Evolutionary conservation across 2,329 filamentous ascomycete genomes (phyloP).

Genomic region (Teratosphaeria zuluensis): DNA sequence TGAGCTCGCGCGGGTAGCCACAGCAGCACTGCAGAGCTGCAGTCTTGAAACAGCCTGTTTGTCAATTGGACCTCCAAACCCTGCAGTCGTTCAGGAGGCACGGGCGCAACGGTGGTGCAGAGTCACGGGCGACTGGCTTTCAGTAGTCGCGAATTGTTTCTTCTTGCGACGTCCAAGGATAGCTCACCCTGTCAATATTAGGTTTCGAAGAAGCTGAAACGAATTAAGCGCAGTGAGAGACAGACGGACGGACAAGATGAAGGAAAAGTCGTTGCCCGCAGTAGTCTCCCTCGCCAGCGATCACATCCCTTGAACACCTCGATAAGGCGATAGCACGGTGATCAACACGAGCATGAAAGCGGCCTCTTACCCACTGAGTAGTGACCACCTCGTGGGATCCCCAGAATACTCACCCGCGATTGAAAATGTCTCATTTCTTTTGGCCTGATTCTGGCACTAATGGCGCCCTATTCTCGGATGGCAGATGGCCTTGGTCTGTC

Average conservation of each 20-base stretch:
- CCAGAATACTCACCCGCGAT: not conserved
- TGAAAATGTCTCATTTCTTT: not conserved
- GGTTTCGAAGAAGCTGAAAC: not conserved
- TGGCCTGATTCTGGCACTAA: not conserved
- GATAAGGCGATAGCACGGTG: not conserved
- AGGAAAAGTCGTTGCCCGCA: not conserved
- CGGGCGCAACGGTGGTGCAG: not conserved
- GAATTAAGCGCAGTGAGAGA: not conserved
- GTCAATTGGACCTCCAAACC: not conserved
- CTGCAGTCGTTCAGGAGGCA: not conserved
- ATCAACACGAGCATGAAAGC: not conserved
- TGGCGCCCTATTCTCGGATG: too few species aligned
- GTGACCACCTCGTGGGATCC: not conserved
- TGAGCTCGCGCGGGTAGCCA: not conserved
- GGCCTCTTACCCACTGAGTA: not conserved
- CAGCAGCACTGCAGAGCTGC: constrained; percentile 12
- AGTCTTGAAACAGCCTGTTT: not conserved
- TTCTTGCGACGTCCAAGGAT: not conserved
- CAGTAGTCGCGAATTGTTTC: not conserved
- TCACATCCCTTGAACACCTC: not conserved
- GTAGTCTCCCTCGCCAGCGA: not conserved
- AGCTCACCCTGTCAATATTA: not conserved
- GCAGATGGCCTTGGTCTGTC: too few species aligned
- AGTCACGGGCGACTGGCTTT: not conserved
- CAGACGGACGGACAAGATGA: not conserved